phyloP scores from a whole-genome alignment of 2,329 filamentous ascomycete genomes.

The Ramichloridium luteum region DNA sequence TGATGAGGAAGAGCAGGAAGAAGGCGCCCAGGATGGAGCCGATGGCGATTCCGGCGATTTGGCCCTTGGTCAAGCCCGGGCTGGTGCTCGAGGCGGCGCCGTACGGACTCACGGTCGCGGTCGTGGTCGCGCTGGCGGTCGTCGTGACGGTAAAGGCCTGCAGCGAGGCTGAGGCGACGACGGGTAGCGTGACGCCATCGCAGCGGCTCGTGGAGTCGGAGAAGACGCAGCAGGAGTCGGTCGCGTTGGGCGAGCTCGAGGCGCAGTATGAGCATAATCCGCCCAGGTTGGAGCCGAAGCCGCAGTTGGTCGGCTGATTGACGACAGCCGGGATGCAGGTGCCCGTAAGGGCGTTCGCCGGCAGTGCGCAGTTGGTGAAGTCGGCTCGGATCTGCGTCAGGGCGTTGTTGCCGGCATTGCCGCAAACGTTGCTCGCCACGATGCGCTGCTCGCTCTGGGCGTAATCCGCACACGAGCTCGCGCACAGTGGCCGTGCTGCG shows the following conservation, averaged over 20 bases:
- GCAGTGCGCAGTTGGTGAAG: slow-evolving; percentile 78
- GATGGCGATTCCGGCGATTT: slow-evolving; percentile 82
- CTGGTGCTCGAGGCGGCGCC: slow-evolving; percentile 19
- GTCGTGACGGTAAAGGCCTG: slow-evolving; percentile 45
- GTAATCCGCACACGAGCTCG: slow-evolving; percentile 75
- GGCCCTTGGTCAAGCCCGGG: slow-evolving; percentile 60
- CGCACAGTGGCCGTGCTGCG: slow-evolving; percentile 66
- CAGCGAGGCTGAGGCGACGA: slow-evolving; percentile 46
- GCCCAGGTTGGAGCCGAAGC: slow-evolving; percentile 56
- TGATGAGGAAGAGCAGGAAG: slow-evolving; percentile 54
- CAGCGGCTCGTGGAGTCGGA: slow-evolving; percentile 65
- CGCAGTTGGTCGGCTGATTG: slow-evolving; percentile 82
- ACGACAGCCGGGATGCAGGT: slow-evolving; percentile 61
- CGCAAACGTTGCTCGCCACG: slow-evolving; percentile 63
- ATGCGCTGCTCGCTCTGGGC: slow-evolving; percentile 84
- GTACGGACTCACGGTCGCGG: slow-evolving; percentile 13
- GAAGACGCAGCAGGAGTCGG: slow-evolving; percentile 87
- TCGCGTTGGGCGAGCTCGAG: slow-evolving; percentile 74
- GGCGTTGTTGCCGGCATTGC: slow-evolving; percentile 51
- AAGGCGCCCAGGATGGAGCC: slow-evolving; percentile 62
- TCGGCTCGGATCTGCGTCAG: slow-evolving; percentile 75
- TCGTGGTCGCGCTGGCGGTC: slow-evolving; percentile 45
- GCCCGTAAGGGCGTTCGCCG: slow-evolving; percentile 62
- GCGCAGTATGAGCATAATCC: slow-evolving; percentile 83
- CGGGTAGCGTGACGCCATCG: slow-evolving; percentile 60